Conservation (phyloP, 2,329 filamentous ascomycete genomes). For the Beauveria asiatica region DNA sequence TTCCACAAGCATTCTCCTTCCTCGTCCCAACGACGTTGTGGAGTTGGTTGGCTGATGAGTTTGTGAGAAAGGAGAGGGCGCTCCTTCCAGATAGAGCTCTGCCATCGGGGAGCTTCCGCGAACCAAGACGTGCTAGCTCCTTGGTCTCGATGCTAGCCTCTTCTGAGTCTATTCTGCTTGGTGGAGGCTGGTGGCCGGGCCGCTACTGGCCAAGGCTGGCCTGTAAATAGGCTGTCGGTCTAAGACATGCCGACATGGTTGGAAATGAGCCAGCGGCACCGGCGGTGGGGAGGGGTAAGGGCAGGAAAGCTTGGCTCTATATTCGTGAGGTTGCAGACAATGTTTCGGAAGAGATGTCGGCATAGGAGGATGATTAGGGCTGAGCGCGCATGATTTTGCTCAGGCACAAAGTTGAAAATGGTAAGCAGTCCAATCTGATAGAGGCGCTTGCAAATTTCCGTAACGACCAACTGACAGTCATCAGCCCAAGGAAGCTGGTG, state of each 20-base stretch:
- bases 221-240: background rate
- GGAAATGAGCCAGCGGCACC: slow-evolving; percentile 2
- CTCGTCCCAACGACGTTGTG: background rate
- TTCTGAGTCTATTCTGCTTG: background rate
- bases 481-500: background rate
- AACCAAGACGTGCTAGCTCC: background rate
- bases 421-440: background rate
- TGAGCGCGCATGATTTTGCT: background rate
- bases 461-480: background rate
- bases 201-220: background rate
- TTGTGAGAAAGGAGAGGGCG: background rate
- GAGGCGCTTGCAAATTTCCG: background rate
- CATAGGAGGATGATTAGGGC: background rate
- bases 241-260: background rate
- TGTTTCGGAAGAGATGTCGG: background rate
- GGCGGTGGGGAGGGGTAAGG: background rate
- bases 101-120: background rate
- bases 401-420: background rate
- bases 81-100: background rate
- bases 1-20: background rate
- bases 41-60: background rate
- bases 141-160: background rate
- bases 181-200: background rate
- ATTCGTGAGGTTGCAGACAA: too few relatives aligned
- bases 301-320: too few relatives aligned